Percentiles rank a stretch among this genome's conserved stretches.
phyloP scores from a whole-genome alignment of 2,329 filamentous ascomycete genomes.

The Lachnellula arida region DNA sequence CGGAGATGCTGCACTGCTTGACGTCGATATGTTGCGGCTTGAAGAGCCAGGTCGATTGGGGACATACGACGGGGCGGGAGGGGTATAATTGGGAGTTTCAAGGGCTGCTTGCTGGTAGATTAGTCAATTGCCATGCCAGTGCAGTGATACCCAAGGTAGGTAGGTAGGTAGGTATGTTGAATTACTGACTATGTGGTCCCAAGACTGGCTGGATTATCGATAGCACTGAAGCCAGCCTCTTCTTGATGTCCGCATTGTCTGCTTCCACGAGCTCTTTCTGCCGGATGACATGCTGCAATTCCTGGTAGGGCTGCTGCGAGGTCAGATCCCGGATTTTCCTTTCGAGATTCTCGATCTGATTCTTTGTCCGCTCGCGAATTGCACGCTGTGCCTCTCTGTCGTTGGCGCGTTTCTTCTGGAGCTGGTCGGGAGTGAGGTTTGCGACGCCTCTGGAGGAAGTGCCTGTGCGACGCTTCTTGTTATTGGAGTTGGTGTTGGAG shows the following conservation, averaged over 20 bases:
- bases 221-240: conserved; percentile 60
- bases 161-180: no score
- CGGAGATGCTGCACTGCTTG: conserved; percentile 37
- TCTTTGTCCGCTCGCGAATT: conserved; percentile 80
- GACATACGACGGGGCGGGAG: conserved; percentile 20
- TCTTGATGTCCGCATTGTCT: conserved; percentile 75
- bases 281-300: conserved; percentile 69
- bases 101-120: conserved; percentile 5
- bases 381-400: conserved; percentile 86
- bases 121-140: background rate
- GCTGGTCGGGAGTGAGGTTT: conserved; percentile 81
- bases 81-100: conserved; percentile 16
- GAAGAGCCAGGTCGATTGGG: conserved; percentile 29
- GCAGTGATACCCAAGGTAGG: no score
- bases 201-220: conserved; percentile 59
- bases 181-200: conserved; percentile 27
- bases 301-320: conserved; percentile 75
- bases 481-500: conserved; percentile 13
- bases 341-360: conserved; percentile 78
- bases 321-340: conserved; percentile 68
- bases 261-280: conserved; percentile 73
- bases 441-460: conserved; percentile 73
- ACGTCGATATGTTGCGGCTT: conserved; percentile 36
- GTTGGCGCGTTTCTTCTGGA: conserved; percentile 86
- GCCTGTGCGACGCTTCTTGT: conserved; percentile 38